Evolutionary conservation across 2,329 filamentous ascomycete genomes (phyloP), one percentile per base, ranked within the genome.

Genomic region (Diplodia scrobiculata): DNA sequence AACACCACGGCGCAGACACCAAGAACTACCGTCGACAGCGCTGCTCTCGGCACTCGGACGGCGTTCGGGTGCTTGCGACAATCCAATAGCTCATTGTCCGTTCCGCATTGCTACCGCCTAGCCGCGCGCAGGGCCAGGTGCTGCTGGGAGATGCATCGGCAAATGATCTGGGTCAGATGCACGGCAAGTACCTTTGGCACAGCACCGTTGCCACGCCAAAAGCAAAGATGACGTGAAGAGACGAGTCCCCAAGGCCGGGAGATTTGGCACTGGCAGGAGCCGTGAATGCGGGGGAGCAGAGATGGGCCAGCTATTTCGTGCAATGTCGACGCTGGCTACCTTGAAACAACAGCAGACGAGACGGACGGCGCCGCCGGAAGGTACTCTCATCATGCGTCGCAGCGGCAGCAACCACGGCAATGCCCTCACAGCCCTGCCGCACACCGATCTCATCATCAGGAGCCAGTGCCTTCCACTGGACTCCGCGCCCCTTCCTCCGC

Each of bases 31-130:
- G 34, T 45, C 54, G 5, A 29, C 54, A 45, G 29, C 19, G 54
- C 54, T 58, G 54, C 21, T 17, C 54, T 45, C 54, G 54, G 54
- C 54, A n/a, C 36, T 60, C 55, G 55, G 55, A 60, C 55, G 38
- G 17, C 25, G 14, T 17, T 60, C 55, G 55, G 55, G 38, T 11
- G 38, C 38, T 19, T 29, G 38, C 38, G 38, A 45, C 41, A 58
- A n/a, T 27, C 36, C 54, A 58, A 45, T 45, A 25, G 34, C 17
- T 25, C 21, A 2, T 7, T 7, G 29, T 32, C 29, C 29, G 29
- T 32, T 32, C 29, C 7, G 29, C 29, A 45, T 2, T 10, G 36
- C 11, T 32, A 45, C 19, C 52, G 38, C 41, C 36, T 13, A 25
- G 21, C 21, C 14, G 54, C 54, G 5, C 53, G 36, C 19, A 58